A percentile compares a stretch with the other conserved stretches of the same genome.
Conservation (phyloP, 495 filamentous ascomycete genomes). For the Xylaria longipes region DNA sequence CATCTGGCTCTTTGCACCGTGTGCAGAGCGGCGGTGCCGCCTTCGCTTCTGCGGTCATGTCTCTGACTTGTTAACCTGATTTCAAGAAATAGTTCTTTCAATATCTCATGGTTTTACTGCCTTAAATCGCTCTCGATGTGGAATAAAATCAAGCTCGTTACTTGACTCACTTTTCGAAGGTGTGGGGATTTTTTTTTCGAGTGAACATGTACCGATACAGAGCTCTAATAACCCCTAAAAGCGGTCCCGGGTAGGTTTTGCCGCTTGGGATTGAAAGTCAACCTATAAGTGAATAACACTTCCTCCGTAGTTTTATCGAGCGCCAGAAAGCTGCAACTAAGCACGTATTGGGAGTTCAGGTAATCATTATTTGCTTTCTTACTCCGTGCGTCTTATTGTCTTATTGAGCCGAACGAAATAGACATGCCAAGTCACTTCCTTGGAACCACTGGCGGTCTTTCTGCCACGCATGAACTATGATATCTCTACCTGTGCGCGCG, state of each 20-base stretch:
- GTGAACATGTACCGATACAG: too few species aligned
- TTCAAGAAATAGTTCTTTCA: neutral
- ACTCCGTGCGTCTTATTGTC: neutral
- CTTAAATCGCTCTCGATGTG: neutral
- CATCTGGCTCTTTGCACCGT: slow-evolving; percentile 45
- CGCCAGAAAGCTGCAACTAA: neutral
- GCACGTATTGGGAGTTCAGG: neutral
- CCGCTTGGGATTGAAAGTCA: neutral
- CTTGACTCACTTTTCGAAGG: slow-evolving; percentile 21
- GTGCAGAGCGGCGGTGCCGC: slow-evolving; percentile 38
- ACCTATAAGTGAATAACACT: neutral
- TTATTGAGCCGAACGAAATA: slow-evolving; percentile 45
- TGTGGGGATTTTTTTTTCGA: slow-evolving; percentile 22
- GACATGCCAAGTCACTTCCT: slow-evolving; percentile 49
- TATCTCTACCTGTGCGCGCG: slow-evolving; percentile 57
- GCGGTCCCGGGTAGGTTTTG: slow-evolving; percentile 20
- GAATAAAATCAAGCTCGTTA: neutral
- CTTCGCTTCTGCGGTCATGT: slow-evolving; percentile 27
- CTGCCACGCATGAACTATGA: slow-evolving; percentile 61
- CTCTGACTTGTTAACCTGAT: neutral
- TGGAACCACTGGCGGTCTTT: slow-evolving; percentile 60
- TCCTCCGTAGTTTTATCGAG: neutral
- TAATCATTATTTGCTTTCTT: neutral
- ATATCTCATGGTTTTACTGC: neutral
- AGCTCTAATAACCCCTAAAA: too few species aligned